Conservation (phyloP, 495 filamentous ascomycete genomes). For the Aspergillus biplanus region DNA sequence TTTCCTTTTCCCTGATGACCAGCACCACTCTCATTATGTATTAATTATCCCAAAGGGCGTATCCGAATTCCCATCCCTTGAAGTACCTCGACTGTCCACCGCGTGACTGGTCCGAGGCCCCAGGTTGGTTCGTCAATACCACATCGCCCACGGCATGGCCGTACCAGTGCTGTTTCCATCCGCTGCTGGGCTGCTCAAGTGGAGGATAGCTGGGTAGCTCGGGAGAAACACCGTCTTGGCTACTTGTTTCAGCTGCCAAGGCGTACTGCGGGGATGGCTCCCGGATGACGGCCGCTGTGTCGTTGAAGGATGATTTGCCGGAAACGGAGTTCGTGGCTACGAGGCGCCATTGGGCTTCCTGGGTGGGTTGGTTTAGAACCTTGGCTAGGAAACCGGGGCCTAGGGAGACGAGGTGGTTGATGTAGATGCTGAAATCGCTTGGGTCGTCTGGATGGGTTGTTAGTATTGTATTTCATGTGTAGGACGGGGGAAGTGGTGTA, state of each 20-base stretch:
- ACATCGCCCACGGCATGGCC: not conserved
- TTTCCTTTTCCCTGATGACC: not conserved
- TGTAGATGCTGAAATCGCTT: constrained; percentile 19
- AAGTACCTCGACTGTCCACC: not conserved
- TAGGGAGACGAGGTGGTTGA: constrained; percentile 24
- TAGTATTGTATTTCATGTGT: not conserved
- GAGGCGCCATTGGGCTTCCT: not conserved
- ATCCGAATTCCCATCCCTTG: not conserved
- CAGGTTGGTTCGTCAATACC: not conserved
- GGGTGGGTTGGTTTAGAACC: constrained; percentile 9
- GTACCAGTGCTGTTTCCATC: not conserved
- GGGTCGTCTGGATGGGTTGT: not conserved
- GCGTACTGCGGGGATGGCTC: not conserved
- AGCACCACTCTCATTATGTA: not conserved
- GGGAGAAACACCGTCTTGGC: not conserved
- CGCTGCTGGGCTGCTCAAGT: not conserved
- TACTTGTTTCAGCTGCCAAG: not conserved
- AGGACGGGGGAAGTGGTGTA: not conserved
- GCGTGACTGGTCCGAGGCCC: not conserved
- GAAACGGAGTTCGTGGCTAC: not conserved
- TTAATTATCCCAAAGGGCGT: not conserved
- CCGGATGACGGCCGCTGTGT: not conserved
- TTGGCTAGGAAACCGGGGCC: constrained; percentile 20
- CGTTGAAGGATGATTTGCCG: not conserved
- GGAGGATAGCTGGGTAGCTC: not conserved